Percentiles rank a stretch among this genome's conserved stretches.
Conservation (phyloP, 139 green algal genomes). For the Pseudopediastrum boryanum region DNA sequence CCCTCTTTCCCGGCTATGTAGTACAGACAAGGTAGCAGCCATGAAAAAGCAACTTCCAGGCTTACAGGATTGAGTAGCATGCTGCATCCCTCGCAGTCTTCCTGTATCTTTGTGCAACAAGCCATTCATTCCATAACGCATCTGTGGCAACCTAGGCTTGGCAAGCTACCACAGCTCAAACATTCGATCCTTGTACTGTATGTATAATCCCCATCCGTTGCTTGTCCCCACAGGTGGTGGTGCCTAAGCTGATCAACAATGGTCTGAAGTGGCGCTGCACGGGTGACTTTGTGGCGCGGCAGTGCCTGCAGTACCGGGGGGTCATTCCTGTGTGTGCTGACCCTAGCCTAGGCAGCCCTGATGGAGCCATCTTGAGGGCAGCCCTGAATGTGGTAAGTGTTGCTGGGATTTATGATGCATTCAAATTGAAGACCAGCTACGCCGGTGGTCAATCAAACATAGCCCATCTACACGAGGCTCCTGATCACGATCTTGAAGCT, state of each 20-base stretch:
- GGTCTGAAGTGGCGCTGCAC: constrained; percentile 46
- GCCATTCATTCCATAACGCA: too few relatives aligned
- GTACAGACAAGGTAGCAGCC: too few relatives aligned
- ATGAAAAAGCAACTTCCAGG: too few relatives aligned
- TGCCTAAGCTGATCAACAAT: constrained; percentile 29
- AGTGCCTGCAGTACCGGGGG: constrained; percentile 63
- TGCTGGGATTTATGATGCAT: not conserved
- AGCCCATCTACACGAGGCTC: not conserved
- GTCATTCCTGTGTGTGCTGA: constrained; percentile 59
- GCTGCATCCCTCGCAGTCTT: too few relatives aligned
- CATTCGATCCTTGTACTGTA: too few relatives aligned
- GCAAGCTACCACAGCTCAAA: too few relatives aligned
- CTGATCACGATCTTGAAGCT: too few relatives aligned
- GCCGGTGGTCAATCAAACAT: not conserved
- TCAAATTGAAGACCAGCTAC: not conserved
- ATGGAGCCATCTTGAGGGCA: constrained; percentile 33
- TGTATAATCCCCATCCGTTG: too few relatives aligned
- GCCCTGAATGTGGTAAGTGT: constrained; percentile 28
- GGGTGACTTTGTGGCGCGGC: constrained; percentile 48
- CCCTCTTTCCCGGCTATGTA: too few relatives aligned
- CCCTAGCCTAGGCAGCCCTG: constrained; percentile 33
- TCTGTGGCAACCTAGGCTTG: too few relatives aligned
- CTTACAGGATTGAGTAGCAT: too few relatives aligned
- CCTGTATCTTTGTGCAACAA: too few relatives aligned
- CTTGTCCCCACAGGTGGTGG: constrained; percentile 48